Evolutionary conservation across 2,329 filamentous ascomycete species (phyloP), one percentile per base, ranked within the genome.

Genomic region (Diaporthe caulivora): DNA sequence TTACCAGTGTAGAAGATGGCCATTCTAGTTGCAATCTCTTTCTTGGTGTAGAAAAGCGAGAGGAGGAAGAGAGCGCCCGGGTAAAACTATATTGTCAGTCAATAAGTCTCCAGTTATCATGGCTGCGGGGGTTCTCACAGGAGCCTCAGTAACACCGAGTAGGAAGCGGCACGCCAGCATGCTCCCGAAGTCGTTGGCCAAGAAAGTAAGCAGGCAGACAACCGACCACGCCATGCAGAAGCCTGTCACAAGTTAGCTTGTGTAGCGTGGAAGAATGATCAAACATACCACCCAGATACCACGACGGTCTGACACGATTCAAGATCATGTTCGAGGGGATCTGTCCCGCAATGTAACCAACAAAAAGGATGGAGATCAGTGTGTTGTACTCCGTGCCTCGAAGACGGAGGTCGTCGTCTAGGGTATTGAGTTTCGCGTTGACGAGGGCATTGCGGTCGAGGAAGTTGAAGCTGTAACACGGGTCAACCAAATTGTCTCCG

Each of bases 41-140:
- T 90, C 26, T 91, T 86, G 0, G 90, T 93, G 77, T 94, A 94
- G 90, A 91, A 93, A 60, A 82, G 83, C 2, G 82, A 83, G 17
- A 92, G 82, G 72, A 88, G 90, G 81, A 89, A 92, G 17, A 91
- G 71, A 4, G 78, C 80, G 26, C 82, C 80, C 0, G 79, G 80
- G 67, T 81, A 83, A 55, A 84, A 68, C 60, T 64, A 17, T 24
- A 11, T 24, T 24, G 42, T 57, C 24, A 71, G 68, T 7, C 6
- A 34, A 34, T 18, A 49, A 6, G 26, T 49, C 42, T n/a, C n/a
- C 29, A 26, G 18, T 6, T 9, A 4, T 24, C 29, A 3, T 31
- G 37, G 37, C 2, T 26, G 26, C 17, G 18, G 21, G 2, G 17
- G 42, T n/a, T 17, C 60, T 53, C 44, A 74, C 68, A 81, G 0